phyloP scores from a whole-genome alignment of 2,329 filamentous ascomycete genomes.

The Alternaria burnsii region DNA sequence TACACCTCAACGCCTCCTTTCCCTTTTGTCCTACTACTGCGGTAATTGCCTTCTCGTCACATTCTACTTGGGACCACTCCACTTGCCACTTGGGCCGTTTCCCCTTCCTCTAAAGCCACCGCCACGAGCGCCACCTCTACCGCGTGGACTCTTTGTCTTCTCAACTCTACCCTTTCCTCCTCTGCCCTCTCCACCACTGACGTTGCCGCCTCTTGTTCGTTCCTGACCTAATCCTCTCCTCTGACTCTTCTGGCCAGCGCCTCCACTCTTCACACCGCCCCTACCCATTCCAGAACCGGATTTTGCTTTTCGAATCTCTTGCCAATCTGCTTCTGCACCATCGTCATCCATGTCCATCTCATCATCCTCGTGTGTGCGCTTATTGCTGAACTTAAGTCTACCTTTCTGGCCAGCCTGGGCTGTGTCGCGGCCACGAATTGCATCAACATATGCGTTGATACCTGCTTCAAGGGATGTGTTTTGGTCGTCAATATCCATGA shows the following conservation, averaged over 20 bases:
- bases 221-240: conserved; percentile 50
- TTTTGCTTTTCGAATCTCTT: conserved; percentile 49
- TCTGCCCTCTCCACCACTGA: conserved; percentile 27
- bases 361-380: conserved; percentile 53
- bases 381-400: conserved; percentile 68
- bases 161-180: conserved; percentile 25
- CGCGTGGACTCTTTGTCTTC: conserved; percentile 16
- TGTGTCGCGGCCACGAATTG: conserved; percentile 67
- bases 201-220: conserved; percentile 43
- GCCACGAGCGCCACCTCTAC: conserved; percentile 19
- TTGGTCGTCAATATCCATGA: conserved; percentile 68
- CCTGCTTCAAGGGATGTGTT: conserved; percentile 57
- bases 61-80: conserved; percentile 19
- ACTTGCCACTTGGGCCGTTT: conserved; percentile 12
- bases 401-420: conserved; percentile 66
- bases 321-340: conserved; percentile 45
- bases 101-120: conserved; percentile 20
- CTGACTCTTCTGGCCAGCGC: conserved; percentile 32
- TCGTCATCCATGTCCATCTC: conserved; percentile 59
- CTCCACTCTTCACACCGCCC: conserved; percentile 32
- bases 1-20: conserved; percentile 4
- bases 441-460: conserved; percentile 69
- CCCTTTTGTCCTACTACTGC: conserved; percentile 8
- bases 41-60: not conserved
- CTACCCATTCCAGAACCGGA: conserved; percentile 42